Base-by-base conservation (phyloP, 257 asterid species). In the Nicotiana otophora region DNA sequence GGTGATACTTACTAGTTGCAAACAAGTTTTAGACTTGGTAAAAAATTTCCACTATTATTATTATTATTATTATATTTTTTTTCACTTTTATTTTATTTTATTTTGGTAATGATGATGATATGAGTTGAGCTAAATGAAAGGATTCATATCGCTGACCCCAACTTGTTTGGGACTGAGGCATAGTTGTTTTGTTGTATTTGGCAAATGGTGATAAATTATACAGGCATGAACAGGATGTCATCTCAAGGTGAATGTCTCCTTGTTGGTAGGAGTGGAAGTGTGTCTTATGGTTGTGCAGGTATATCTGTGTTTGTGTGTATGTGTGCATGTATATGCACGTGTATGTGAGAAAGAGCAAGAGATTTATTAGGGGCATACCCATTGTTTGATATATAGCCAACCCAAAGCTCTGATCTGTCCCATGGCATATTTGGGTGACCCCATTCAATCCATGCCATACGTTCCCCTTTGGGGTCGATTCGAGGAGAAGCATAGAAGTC, bases 341-440 rank as follows among this genome's bases (percentile, higher is more conserved):
- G 5, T 19, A 7, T 42, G 61, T 2, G 61, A 5, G 57, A 39
- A 19, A 12, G 20, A 20, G 78, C 48, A 33, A 20, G 79, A 46
- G 58, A 11, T 42, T 72, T 20, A 39, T 46, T 48, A 46, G 19
- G 20, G 79, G 57, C 91, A 17, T 82, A 96, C 99, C 99, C 99
- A 83, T 91, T 88, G 65, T 90, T 94, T 86, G 94, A 91, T 77
- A 94, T 83, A 85, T 92, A 90, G 85, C 98, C 99, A 86, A 96
- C 99, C 98, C 99, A 96, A 83, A 96, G 98, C 88, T 93, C 93
- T 70, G 99, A 96, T 90, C 89, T 93, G 84, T 96, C 99, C 99
- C 99, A 94, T 63, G 98, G 98, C 98, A 96, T 94, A 90, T 94
- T 92, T 77, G 99, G 99, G 87, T 96, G 99, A 76, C 90, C 84